Base-by-base conservation (phyloP, 306 rosid species). In the Spatholobus suberectus region DNA sequence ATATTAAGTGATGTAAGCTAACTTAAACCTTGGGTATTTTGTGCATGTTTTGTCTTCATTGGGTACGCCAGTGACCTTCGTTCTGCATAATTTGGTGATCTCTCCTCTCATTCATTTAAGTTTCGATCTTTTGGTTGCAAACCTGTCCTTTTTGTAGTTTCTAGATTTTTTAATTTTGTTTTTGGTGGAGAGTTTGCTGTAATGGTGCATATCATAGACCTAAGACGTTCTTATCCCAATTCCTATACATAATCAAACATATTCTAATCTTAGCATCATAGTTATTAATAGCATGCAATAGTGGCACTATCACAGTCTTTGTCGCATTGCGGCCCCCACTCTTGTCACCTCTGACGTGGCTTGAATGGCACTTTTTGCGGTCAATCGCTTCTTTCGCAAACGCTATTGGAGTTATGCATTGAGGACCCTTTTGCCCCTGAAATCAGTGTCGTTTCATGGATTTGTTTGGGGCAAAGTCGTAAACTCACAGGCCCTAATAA, bases 1-100 rank as follows among this genome's bases (percentile, higher is more conserved):
- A 89, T 95, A 82, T 81, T 90, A 77, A 88, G 81, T 84, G 96
- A 95, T 90, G 99, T 95, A 89, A 95, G 98, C 84, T 86, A 75
- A 26, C 62, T 54, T 47, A 57, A 44, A 74, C 83, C 76, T 81
- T 18, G 32, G 74, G 51, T 71, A 18, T 78, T 83, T n/a, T 69
- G 44, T 88, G 41, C 70, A 62, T 54, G 61, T 35, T 74, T 27
- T 77, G 59, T 86, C 80, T 82, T 75, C 43, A 52, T 81, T 15
- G 73, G 69, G 47, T 57, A 66, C 43, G 70, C 61, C 1, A 71
- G 75, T 73, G 69, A 73, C 59, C 21, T 76, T 69, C 47, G 20
- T 78, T 80, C 41, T 44, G 70, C 61, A 24, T 52, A 8, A 37
- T 47, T 69, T 85, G 70, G 51, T 78, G 69, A 20, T 75, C 21